Base-by-base conservation (phyloP, 2,329 filamentous ascomycete genomes). In the Aureobasidium sp. region DNA sequence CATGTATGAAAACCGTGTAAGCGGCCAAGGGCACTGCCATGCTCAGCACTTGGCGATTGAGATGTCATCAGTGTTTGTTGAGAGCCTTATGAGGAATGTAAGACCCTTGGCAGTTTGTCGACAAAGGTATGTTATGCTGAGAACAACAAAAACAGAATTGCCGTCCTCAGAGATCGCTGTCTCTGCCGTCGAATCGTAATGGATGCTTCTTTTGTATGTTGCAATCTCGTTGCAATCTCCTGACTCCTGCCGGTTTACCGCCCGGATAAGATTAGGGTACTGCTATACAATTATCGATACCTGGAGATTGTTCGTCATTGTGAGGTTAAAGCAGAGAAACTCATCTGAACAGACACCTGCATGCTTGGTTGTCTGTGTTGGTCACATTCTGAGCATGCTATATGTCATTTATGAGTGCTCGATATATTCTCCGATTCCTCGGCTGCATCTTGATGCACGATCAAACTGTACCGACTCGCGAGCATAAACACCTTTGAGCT, bases 211-310 rank as follows among this genome's bases (percentile, higher is more conserved):
- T 37, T 9, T 36, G 32, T 11, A n/a, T 30, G 54, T 58, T 36
- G 54, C 42, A 58, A 58, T 58, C 42, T 58, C 42, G 42, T 42
- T 48, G 45, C 45, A 48, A 58, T 42, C 29, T 27, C 39, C 16
- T 5, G 15, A 29, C 21, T 36, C 39, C 53, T 15, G 30, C 42
- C 30, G n/a, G 27, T 44, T 45, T 45, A n/a, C 39, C 39, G 53
- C 53, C 11, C 39, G 15, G 53, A 57, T 57, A 57, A 57, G 50
- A 54, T 54, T 42, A 41, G 36, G 39, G 29, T 9, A 34, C 9
- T 13, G 39, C 5, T 37, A 15, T 37, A 16, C 34, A 37, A 41
- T 52, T 34, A 21, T 21, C 21, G 21, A 21, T 21, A 21, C 21
- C 21, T 21, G 21, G 21, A 21, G 21, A 21, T 21, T 21, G 21